Evolutionary conservation across 768 basidiomycete species (phyloP).

Genomic region (Rhizopogon vesiculosus): DNA sequence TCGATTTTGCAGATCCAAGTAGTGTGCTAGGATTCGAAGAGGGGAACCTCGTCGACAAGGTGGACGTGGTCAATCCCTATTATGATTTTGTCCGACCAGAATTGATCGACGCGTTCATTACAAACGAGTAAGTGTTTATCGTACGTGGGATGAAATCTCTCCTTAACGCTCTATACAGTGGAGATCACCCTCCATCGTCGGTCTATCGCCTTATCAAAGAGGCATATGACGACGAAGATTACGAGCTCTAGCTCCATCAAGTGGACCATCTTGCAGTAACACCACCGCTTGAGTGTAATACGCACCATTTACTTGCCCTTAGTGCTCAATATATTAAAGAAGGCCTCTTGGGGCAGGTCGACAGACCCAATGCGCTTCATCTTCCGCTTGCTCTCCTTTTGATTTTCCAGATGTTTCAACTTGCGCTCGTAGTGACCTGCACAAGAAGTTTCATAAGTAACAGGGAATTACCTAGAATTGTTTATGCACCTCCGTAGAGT

Average conservation of each 20-base stretch:
- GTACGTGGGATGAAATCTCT: neutral
- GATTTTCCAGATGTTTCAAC: conserved; percentile 81
- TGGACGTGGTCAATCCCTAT: conserved; percentile 93
- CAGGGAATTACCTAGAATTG: neutral
- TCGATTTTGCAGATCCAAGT: conserved; percentile 72
- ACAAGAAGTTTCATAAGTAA: neutral
- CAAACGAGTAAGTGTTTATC: conserved; percentile 79
- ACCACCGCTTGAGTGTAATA: neutral
- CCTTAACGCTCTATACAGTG: conserved; percentile 42
- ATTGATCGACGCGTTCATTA: conserved; percentile 89
- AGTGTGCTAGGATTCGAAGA: conserved; percentile 71
- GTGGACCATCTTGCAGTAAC: neutral
- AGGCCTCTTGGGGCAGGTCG: conserved; percentile 92
- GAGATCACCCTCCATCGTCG: conserved; percentile 94
- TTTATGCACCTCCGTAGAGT: conserved; percentile 69
- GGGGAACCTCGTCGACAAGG: conserved; percentile 75
- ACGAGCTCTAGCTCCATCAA: conserved; percentile 52
- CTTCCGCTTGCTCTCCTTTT: conserved; percentile 87
- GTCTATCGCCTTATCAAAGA: conserved; percentile 91
- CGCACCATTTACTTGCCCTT: conserved; percentile 32
- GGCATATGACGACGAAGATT: conserved; percentile 93
- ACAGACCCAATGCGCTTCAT: conserved; percentile 89
- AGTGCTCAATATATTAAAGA: conserved; percentile 82
- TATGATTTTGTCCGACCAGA: conserved; percentile 95
- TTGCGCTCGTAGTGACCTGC: conserved; percentile 90